phyloP scores from a whole-genome alignment of 176 grass and related monocot genomes.

The Musa itinerans region DNA sequence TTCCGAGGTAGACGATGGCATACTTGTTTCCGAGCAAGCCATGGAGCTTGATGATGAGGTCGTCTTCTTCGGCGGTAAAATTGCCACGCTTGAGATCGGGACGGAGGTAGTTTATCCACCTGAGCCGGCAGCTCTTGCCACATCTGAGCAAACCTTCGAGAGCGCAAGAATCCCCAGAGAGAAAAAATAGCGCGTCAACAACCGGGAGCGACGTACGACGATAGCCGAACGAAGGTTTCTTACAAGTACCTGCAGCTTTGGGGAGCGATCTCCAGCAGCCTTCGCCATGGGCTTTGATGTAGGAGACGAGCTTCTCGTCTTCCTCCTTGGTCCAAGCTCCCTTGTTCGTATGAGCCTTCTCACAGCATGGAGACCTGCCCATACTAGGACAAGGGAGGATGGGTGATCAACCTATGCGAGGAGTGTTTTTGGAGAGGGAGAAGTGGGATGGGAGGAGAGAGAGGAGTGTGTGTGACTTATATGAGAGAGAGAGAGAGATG shows the following conservation, averaged over 20 bases:
- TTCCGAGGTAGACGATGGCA: not conserved
- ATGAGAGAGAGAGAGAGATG: not conserved
- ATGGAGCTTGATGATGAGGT: slow-evolving; percentile 4
- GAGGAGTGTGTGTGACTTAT: not conserved
- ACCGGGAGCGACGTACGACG: not conserved
- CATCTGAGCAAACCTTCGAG: not conserved
- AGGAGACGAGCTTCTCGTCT: slow-evolving; percentile 59
- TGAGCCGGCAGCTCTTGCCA: slow-evolving; percentile 11
- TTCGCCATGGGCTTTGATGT: slow-evolving; percentile 81
- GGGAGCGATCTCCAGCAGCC: slow-evolving; percentile 85
- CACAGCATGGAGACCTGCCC: slow-evolving; percentile 93
- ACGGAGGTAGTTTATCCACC: slow-evolving; percentile 15
- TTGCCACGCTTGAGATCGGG: slow-evolving; percentile 1
- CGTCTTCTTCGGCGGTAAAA: not conserved
- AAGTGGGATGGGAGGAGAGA: not conserved
- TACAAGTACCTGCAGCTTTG: slow-evolving; percentile 51
- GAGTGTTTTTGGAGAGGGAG: not conserved
- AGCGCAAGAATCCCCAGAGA: too few species aligned
- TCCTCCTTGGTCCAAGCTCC: slow-evolving; percentile 93
- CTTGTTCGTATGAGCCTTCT: slow-evolving; percentile 94
- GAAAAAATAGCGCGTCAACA: not conserved
- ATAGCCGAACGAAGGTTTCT: too few species aligned
- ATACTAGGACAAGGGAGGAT: slow-evolving; percentile 18
- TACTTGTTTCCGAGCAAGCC: slow-evolving; percentile 1
- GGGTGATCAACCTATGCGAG: too few species aligned